phyloP scores from a whole-genome alignment of 805 yeast genomes.

The Candida maris region DNA sequence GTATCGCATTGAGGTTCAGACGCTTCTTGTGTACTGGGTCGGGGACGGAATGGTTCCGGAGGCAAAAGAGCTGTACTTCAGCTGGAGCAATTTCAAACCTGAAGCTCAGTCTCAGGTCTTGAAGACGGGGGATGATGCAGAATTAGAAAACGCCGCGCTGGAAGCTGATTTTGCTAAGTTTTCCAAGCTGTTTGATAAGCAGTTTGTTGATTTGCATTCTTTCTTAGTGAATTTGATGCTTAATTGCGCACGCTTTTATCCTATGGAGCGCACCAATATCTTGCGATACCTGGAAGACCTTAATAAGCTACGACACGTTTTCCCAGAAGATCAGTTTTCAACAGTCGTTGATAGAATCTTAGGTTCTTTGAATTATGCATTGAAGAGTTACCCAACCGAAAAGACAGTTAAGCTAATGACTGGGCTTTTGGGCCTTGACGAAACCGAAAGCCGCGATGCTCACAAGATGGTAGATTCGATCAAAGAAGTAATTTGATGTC shows the following conservation, averaged over 20 bases:
- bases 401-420: constrained; percentile 8
- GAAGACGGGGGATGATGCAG: background rate
- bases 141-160: background rate
- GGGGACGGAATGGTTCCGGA: constrained; percentile 50
- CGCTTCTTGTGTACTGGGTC: constrained; percentile 61
- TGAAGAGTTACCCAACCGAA: constrained; percentile 6
- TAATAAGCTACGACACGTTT: constrained; percentile 17
- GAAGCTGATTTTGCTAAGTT: constrained; percentile 5
- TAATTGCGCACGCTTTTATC: constrained; percentile 19
- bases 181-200: constrained; percentile 12
- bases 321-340: constrained; percentile 8
- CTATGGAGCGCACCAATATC: constrained; percentile 16
- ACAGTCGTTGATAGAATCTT: constrained; percentile 22
- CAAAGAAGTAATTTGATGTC: no score
- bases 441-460: constrained; percentile 1
- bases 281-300: constrained; percentile 22
- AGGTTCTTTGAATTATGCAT: constrained; percentile 9
- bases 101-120: background rate
- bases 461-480: no score
- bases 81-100: constrained; percentile 8
- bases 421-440: constrained; percentile 5
- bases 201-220: constrained; percentile 10
- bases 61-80: constrained; percentile 52
- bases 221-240: constrained; percentile 17
- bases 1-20: constrained; percentile 56